Base-by-base conservation (phyloP, 2,329 filamentous ascomycete genomes). In the Cryphonectria japonica region DNA sequence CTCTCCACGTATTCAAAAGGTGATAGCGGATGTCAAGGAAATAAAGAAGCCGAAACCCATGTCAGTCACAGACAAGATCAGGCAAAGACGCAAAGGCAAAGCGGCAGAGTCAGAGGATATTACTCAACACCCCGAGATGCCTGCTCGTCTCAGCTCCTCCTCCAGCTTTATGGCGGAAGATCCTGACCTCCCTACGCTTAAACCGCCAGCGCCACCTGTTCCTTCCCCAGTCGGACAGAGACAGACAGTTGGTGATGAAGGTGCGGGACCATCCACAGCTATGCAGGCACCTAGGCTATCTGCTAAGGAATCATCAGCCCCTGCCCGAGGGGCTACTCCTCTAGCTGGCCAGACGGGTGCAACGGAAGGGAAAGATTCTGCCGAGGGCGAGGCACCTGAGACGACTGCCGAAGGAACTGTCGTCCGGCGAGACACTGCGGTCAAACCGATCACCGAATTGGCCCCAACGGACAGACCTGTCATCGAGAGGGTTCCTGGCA, bases 31-130 rank as follows among this genome's bases (percentile, higher is more conserved):
- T 26, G 34, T 34, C 7, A n/a, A 63, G 5, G 26, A 64, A 11
- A 14, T 57, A 34, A 70, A 54, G 34, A 65, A 69, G 32, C 32
- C 66, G n/a, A 60, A 32, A 14, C 32, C 62, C 19, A 41, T 52
- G 13, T 71, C 69, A 41, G 11, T 59, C 1, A 29, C 46, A 13
- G 62, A 67, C 4, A 54, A 66, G 14, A 37, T 62, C 9, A 71
- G 46, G 32, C 22, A 37, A 1, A 65, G 14, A 4, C 16, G 63
- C 57, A 54, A 37, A 52, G 43, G 37, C 14, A 65, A 69, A 32
- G 54, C 37, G 16, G n/a, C 32, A 41, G 43, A 50, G 14, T 11
- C 64, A 52, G 59, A 43, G 32, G 6, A 69, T 29, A 16, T 22
- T 22, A 41, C 7, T 19, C 19, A 67, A 29, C 13, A 9, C 34